Evolutionary conservation across 2,329 filamentous ascomycete species (phyloP).

Genomic region (Talaromyces sp.): DNA sequence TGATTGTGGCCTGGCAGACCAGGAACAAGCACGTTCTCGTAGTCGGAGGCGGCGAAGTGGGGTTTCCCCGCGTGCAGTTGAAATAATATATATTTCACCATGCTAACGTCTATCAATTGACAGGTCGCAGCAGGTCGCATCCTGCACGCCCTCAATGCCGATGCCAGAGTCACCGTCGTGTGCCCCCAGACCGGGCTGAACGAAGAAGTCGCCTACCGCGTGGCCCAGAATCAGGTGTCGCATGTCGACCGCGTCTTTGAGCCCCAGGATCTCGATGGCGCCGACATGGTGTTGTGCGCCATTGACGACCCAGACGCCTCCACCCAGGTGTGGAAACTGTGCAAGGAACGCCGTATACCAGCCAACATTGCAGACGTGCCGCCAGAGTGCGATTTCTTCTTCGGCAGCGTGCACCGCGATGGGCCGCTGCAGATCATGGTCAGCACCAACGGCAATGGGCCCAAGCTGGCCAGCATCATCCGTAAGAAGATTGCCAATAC

Average conservation of each 20-base stretch:
- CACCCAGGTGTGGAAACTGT: slow-evolving; percentile 85
- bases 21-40: slow-evolving; percentile 85
- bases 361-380: slow-evolving; percentile 98
- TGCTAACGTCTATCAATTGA: slow-evolving; percentile 14
- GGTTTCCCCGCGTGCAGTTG: slow-evolving; percentile 19
- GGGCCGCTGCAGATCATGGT: slow-evolving; percentile 98
- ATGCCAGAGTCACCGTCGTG: slow-evolving; percentile 82
- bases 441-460: slow-evolving; percentile 94
- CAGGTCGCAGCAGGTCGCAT: slow-evolving; percentile 95
- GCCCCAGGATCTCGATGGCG: slow-evolving; percentile 75
- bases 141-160: slow-evolving; percentile 88
- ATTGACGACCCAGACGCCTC: slow-evolving; percentile 93
- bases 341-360: slow-evolving; percentile 75
- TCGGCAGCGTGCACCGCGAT: slow-evolving; percentile 91
- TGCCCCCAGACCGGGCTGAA: slow-evolving; percentile 77
- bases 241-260: slow-evolving; percentile 82
- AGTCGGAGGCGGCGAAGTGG: slow-evolving; percentile 88
- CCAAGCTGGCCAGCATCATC: slow-evolving; percentile 82
- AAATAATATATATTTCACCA: not conserved
- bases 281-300: slow-evolving; percentile 85
- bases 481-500: slow-evolving; percentile 72
- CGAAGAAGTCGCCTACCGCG: slow-evolving; percentile 78
- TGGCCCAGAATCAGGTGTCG: slow-evolving; percentile 68
- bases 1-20: slow-evolving; percentile 95
- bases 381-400: slow-evolving; percentile 97